Evolutionary conservation across 78 protist species (phyloP).

Genomic region (Emiliania huxleyi): DNA sequence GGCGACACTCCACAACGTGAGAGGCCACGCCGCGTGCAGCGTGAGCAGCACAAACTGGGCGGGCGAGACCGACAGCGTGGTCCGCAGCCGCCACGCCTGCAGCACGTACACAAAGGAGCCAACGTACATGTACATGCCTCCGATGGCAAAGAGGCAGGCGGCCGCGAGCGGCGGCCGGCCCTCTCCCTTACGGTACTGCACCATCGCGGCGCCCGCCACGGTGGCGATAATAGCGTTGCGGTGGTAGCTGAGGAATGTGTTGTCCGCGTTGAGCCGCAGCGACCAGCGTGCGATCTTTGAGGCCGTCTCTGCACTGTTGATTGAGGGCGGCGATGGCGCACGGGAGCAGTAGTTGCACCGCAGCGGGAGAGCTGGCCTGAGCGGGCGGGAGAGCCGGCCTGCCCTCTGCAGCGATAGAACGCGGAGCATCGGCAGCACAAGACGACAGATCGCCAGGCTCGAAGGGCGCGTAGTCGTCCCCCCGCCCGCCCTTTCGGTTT

Average conservation of each 20-base stretch:
- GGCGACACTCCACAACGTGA: neutral
- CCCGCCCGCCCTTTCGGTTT: too few species aligned
- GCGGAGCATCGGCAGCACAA: too few species aligned
- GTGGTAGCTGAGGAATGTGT: neutral
- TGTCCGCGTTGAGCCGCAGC: neutral
- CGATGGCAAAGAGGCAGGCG: neutral
- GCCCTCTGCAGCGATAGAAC: too few species aligned
- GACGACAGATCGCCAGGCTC: too few species aligned
- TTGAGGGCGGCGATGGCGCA: neutral
- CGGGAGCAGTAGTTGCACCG: too few species aligned
- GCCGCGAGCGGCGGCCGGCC: conserved; percentile 12
- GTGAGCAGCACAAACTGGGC: neutral
- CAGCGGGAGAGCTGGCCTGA: too few species aligned
- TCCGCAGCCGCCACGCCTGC: neutral
- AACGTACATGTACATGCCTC: neutral
- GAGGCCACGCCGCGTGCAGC: neutral
- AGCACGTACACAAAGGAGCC: neutral
- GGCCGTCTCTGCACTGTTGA: neutral
- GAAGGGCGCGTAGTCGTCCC: too few species aligned
- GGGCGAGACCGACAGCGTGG: neutral
- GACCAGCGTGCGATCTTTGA: neutral
- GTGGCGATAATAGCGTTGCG: conserved; percentile 4
- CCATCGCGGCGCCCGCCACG: neutral
- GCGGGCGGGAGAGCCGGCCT: too few species aligned
- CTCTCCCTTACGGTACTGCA: neutral